phyloP scores from a whole-genome alignment of 495 filamentous ascomycete species.

The Penicillium psychrofluorescens region DNA sequence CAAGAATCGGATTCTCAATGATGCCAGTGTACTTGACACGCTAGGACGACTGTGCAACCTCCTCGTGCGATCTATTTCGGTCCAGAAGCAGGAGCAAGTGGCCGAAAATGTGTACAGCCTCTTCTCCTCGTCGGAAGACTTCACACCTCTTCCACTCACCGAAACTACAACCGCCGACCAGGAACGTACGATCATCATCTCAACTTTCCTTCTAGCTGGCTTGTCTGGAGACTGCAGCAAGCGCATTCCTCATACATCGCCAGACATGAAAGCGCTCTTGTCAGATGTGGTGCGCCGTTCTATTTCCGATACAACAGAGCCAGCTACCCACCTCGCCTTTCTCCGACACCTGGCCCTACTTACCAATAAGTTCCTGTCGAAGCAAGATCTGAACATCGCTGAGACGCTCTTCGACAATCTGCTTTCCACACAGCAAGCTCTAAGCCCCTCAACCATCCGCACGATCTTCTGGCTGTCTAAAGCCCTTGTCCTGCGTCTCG shows the following conservation, averaged over 20 bases:
- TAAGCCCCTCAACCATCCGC: slow-evolving; percentile 22
- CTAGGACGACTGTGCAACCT: slow-evolving; percentile 58
- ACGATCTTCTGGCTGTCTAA: slow-evolving; percentile 51
- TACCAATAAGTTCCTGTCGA: slow-evolving; percentile 58
- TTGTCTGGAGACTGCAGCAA: slow-evolving; percentile 33
- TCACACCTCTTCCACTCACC: slow-evolving; percentile 33
- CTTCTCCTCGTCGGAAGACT: slow-evolving; percentile 33
- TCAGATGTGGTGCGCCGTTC: slow-evolving; percentile 34
- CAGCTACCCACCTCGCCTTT: slow-evolving; percentile 42
- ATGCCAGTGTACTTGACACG: slow-evolving; percentile 50
- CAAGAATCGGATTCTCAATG: slow-evolving; percentile 39
- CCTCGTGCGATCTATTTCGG: slow-evolving; percentile 48
- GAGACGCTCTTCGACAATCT: slow-evolving; percentile 26
- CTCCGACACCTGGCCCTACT: slow-evolving; percentile 58
- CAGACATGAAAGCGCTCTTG: slow-evolving; percentile 29
- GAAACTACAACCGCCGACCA: slow-evolving; percentile 25
- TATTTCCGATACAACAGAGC: slow-evolving; percentile 18
- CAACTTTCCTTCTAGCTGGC: slow-evolving; percentile 55
- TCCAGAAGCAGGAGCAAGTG: slow-evolving; percentile 47
- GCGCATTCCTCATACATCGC: slow-evolving; percentile 24
- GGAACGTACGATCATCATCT: slow-evolving; percentile 48
- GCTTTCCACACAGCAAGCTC: slow-evolving; percentile 16
- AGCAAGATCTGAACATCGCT: slow-evolving; percentile 30
- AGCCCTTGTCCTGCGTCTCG: slow-evolving; percentile 43
- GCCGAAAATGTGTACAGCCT: slow-evolving; percentile 50